phyloP scores from a whole-genome alignment of 2,329 filamentous ascomycete species.

The Fusarium hainanense region DNA sequence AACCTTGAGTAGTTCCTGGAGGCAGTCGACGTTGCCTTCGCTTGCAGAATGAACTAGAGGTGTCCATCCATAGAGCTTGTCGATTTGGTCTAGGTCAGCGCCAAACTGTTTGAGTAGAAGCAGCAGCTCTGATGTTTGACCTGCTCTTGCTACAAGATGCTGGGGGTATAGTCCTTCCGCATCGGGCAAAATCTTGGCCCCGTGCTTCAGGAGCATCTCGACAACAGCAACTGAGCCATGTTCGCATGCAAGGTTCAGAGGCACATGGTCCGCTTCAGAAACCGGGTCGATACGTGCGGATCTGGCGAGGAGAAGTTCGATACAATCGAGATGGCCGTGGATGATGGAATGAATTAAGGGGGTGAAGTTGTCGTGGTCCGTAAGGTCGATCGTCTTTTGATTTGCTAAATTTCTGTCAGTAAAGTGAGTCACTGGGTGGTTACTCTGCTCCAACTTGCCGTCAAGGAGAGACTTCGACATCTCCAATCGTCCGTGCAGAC shows the following conservation, averaged over 20 bases:
- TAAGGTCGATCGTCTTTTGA: constrained; percentile 81
- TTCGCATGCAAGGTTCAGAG: constrained; percentile 93
- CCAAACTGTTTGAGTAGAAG: constrained; percentile 85
- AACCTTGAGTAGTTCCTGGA: constrained; percentile 82
- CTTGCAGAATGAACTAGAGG: constrained; percentile 95
- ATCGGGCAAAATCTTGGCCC: constrained; percentile 87
- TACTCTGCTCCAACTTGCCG: constrained; percentile 55
- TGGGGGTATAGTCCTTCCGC: constrained; percentile 98
- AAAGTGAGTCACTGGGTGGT: not conserved
- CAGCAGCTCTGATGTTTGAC: constrained; percentile 81
- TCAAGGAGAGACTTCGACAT: constrained; percentile 81
- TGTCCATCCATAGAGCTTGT: constrained; percentile 98
- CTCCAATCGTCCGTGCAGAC: constrained; percentile 89
- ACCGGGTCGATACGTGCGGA: constrained; percentile 88
- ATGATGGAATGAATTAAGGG: constrained; percentile 96
- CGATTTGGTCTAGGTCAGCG: constrained; percentile 88
- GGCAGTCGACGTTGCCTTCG: constrained; percentile 90
- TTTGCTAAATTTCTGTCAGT: constrained; percentile 62
- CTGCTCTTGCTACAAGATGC: constrained; percentile 91
- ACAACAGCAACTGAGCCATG: constrained; percentile 89
- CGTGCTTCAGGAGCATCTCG: constrained; percentile 82
- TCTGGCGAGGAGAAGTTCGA: constrained; percentile 78
- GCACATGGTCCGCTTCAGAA: constrained; percentile 90
- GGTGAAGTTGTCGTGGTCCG: constrained; percentile 97
- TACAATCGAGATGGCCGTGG: constrained; percentile 83